Conservation (phyloP, 495 filamentous ascomycete species). For the Darksidea phi region DNA sequence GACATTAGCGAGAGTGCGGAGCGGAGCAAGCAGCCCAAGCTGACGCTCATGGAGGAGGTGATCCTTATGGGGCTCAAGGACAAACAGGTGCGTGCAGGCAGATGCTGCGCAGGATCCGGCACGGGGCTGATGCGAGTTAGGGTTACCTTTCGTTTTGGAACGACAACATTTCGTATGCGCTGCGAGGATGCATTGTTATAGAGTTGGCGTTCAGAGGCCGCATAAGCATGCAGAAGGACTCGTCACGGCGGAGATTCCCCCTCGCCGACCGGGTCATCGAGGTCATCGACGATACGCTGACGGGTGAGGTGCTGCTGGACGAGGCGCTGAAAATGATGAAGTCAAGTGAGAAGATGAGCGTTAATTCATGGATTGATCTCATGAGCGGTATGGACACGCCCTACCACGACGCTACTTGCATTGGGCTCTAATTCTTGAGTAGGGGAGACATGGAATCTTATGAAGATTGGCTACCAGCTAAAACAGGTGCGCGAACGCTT, state of each 20-base stretch:
- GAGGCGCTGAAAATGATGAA: conserved; percentile 99
- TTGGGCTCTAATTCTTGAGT: conserved; percentile 13
- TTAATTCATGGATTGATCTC: conserved; percentile 95
- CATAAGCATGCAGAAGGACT: conserved; percentile 97
- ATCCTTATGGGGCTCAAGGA: conserved; percentile 93
- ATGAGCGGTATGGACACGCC: conserved; percentile 75
- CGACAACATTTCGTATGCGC: conserved; percentile 97
- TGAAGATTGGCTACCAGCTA: conserved; percentile 99
- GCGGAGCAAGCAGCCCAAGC: conserved; percentile 94
- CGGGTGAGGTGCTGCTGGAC: conserved; percentile 94
- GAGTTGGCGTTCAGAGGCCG: conserved; percentile 94
- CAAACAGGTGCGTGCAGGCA: conserved; percentile 71
- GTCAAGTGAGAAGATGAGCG: conserved; percentile 98
- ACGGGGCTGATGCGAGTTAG: conserved; percentile 46
- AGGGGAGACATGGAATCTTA: conserved; percentile 99
- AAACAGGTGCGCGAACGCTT: conserved; percentile 98
- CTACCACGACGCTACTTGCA: neutral
- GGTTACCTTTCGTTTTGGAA: conserved; percentile 99
- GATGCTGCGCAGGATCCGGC: neutral
- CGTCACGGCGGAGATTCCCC: conserved; percentile 85
- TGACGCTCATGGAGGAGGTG: conserved; percentile 98
- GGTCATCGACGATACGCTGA: conserved; percentile 94
- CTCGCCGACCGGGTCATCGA: conserved; percentile 91
- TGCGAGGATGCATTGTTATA: conserved; percentile 96
- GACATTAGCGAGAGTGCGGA: conserved; percentile 97